Percentiles rank a stretch among this genome's conserved stretches.
Evolutionary conservation across 768 basidiomycete genomes (phyloP).

Genomic region (Russula sp.): DNA sequence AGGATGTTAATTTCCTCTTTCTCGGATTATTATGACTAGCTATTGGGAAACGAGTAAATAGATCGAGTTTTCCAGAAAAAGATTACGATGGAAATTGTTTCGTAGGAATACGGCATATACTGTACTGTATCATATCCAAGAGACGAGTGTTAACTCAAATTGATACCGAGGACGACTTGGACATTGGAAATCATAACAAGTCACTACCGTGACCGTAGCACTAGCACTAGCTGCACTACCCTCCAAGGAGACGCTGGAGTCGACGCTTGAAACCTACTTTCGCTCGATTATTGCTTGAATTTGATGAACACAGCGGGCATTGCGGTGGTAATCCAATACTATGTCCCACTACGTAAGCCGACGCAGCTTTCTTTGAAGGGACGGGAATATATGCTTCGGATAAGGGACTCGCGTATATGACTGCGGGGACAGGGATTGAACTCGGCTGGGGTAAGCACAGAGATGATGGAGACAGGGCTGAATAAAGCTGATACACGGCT

Average conservation of each 20-base stretch:
- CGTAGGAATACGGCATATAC: conserved; percentile 37
- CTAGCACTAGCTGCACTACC: not conserved
- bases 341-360: not conserved
- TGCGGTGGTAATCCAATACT: not conserved
- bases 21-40: not conserved
- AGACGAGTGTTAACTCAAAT: not conserved
- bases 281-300: not conserved
- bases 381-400: conserved; percentile 3
- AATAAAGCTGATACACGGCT: not conserved
- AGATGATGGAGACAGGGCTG: not conserved
- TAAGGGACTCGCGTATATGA: not conserved
- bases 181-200: not conserved
- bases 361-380: not conserved
- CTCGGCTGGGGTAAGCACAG: not conserved
- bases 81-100: not conserved
- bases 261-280: conserved; percentile 1
- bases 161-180: not conserved
- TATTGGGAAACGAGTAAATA: not conserved
- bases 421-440: not conserved
- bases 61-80: not conserved
- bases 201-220: too few relatives aligned
- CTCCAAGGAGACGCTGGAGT: not conserved
- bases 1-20: not conserved
- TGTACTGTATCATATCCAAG: not conserved
- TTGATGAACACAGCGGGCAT: not conserved